These are phyloP conservation scores for Akanthomyces lecanii DNA, from an alignment of 2,329 filamentous ascomycete species.

Conservation along the genomic window DNA sequence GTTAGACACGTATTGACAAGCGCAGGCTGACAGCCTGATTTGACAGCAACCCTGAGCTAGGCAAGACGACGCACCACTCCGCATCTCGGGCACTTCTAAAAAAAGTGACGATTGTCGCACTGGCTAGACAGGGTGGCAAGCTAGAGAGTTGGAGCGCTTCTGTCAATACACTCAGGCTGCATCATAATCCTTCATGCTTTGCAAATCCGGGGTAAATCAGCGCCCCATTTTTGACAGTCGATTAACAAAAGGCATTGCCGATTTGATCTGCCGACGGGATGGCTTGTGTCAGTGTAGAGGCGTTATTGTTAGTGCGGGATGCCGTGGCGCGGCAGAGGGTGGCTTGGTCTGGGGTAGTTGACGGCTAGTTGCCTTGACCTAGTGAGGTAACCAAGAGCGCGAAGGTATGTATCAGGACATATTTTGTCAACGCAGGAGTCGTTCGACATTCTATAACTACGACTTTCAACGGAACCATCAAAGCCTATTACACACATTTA, in stretches of 20 bases:
- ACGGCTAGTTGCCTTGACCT: too few relatives aligned
- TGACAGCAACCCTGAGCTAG: not conserved
- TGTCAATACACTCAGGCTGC: not conserved
- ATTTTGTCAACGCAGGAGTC: too few relatives aligned
- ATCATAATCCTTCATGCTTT: not conserved
- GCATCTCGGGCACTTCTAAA: not conserved
- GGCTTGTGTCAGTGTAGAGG: not conserved
- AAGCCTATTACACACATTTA: too few relatives aligned
- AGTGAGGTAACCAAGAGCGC: too few relatives aligned
- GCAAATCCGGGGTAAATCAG: not conserved
- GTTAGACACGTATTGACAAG: not conserved
- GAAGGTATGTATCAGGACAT: too few relatives aligned
- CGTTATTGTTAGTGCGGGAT: not conserved
- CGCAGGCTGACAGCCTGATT: not conserved
- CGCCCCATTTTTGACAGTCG: too few relatives aligned
- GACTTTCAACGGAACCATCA: too few relatives aligned
- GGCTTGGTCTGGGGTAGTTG: too few relatives aligned
- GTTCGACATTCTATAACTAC: too few relatives aligned
- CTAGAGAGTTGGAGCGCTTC: not conserved
- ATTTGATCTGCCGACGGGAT: not conserved
- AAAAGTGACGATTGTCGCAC: not conserved
- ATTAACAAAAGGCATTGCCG: not conserved
- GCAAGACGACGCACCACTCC: not conserved
- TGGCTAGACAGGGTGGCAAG: not conserved
- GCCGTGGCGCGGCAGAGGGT: not conserved